phyloP scores from a whole-genome alignment of 1,284 basidiomycete genomes.

The Sporisorium scitamineum region DNA sequence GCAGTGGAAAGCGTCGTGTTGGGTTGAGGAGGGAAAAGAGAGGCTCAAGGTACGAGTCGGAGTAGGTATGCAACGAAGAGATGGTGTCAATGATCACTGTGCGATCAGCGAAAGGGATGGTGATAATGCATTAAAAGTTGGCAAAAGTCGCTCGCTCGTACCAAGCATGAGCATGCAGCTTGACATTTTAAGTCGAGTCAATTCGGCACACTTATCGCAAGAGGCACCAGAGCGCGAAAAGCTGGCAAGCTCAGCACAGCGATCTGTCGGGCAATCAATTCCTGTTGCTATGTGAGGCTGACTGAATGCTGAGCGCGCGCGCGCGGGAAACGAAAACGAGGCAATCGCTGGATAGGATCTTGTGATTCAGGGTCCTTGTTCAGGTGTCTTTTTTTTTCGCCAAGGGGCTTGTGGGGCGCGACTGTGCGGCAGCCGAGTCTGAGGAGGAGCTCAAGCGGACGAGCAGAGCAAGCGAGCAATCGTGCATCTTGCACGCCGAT shows the following conservation, averaged over 20 bases:
- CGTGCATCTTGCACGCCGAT: neutral
- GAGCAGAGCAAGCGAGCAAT: neutral
- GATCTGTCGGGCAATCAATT: neutral
- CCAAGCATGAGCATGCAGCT: neutral
- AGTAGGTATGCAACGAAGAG: neutral
- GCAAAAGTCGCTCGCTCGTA: neutral
- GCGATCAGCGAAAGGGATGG: neutral
- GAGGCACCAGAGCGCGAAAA: no score
- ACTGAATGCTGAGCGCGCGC: neutral
- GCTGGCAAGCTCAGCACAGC: neutral
- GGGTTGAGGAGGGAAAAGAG: no score
- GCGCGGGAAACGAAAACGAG: neutral
- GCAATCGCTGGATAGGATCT: neutral
- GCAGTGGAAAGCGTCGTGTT: neutral
- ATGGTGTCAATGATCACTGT: neutral
- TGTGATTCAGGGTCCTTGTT: constrained; percentile 5
- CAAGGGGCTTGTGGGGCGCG: neutral
- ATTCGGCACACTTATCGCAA: neutral
- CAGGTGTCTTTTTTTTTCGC: neutral
- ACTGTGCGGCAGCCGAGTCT: neutral
- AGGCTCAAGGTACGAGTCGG: neutral
- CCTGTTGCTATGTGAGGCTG: neutral
- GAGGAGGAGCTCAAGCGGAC: neutral
- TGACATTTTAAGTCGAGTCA: neutral
- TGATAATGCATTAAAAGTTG: neutral